phyloP scores from a whole-genome alignment of 345 rosid genomes.

The Arabidopsis suecica region DNA sequence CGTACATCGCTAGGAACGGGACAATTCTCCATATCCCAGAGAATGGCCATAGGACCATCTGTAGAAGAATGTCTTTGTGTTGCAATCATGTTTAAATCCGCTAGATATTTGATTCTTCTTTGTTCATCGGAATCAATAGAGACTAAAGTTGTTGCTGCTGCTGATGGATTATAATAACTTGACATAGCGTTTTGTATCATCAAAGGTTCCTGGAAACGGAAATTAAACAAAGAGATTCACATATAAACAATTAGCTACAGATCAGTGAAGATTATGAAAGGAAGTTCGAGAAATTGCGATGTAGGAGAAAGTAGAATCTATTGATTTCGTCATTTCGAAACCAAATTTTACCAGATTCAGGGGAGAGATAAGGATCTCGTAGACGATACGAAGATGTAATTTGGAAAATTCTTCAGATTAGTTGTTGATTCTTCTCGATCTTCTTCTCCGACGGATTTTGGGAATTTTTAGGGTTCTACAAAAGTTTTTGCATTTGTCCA shows the following conservation, averaged over 20 bases:
- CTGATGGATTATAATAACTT: constrained; percentile 26
- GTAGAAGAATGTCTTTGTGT: constrained; percentile 36
- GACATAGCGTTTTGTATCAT: constrained; percentile 33
- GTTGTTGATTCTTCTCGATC: no score
- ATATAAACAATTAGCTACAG: not conserved
- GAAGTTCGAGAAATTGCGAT: not conserved
- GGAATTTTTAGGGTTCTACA: no score
- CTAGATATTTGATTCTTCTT: constrained; percentile 22
- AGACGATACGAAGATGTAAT: no score
- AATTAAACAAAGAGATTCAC: not conserved
- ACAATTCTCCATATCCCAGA: constrained; percentile 98
- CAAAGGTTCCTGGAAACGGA: not conserved
- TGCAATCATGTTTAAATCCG: constrained; percentile 47
- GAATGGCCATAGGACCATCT: constrained; percentile 80
- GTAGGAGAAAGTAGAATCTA: not conserved
- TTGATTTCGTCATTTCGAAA: not conserved
- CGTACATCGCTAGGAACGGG: constrained; percentile 91
- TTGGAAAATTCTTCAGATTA: no score
- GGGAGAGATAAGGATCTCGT: no score
- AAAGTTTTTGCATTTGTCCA: no score
- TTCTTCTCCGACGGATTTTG: no score
- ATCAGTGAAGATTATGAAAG: not conserved
- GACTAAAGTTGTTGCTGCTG: constrained; percentile 28
- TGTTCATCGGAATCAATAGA: constrained; percentile 30
- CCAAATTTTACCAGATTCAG: not conserved